Evolutionary conservation across 257 asterid genomes (phyloP).

Genomic region (Solanum dulcamara): DNA sequence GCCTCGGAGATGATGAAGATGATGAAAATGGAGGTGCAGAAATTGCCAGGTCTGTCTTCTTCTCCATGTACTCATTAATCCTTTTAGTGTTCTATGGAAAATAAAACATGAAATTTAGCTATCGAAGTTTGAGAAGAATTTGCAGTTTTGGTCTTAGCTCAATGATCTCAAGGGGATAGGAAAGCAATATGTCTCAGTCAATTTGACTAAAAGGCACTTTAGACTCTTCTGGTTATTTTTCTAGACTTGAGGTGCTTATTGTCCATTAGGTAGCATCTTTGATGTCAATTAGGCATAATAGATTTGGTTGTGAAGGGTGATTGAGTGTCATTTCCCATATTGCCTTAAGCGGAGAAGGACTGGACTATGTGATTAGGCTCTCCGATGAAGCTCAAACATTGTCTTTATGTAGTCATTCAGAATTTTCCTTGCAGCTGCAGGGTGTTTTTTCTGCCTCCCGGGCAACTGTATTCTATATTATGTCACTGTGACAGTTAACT

Average conservation of each 20-base stretch:
- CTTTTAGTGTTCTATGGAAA: not conserved
- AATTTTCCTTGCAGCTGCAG: not conserved
- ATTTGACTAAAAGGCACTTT: not conserved
- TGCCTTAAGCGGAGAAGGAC: not conserved
- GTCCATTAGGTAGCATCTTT: not conserved
- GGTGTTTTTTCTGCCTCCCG: not conserved
- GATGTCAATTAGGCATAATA: not conserved
- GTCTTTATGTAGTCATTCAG: not conserved
- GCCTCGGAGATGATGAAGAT: slow-evolving; percentile 35
- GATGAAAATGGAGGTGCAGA: slow-evolving; percentile 39
- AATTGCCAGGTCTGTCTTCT: slow-evolving; percentile 42
- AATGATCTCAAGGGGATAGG: not conserved
- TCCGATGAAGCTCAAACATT: not conserved
- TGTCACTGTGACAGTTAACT: not conserved
- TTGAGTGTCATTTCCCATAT: not conserved
- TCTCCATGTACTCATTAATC: not conserved
- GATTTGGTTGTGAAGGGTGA: not conserved
- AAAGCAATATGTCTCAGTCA: not conserved
- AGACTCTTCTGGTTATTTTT: not conserved
- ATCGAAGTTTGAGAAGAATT: not conserved
- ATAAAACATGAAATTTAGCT: not conserved
- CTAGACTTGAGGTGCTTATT: not conserved
- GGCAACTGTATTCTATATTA: not conserved
- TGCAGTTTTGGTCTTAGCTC: not conserved
- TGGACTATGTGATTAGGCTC: not conserved